Evolutionary conservation across 495 filamentous ascomycete genomes (phyloP), one percentile per base, ranked within the genome.

Genomic region (Parachaetomium inaequale): DNA sequence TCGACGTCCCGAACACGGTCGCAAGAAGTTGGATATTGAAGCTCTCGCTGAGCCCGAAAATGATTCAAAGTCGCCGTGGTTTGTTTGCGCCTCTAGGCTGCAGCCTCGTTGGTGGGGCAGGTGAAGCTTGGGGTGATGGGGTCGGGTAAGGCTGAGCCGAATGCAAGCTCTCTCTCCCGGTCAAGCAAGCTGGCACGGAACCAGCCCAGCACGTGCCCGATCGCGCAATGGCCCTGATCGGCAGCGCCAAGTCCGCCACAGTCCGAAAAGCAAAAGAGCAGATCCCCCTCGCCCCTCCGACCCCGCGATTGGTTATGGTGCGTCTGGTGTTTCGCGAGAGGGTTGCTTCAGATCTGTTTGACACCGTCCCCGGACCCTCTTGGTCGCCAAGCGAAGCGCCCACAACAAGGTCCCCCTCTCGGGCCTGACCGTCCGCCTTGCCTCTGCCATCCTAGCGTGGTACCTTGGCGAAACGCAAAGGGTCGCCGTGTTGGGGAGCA

Each of bases 51-150:
- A 43, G 36, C 23, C 8, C 17, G 7, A 19, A 23, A 42, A 1
- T 25, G 49, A 0, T 12, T 58, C 38, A 26, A 38, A n/a, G 50
- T 50, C 50, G 43, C 19, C 38, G 15, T 49, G 15, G 45, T 26
- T 26, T 4, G n/a, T 7, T 17, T 29, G 55, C 34, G 12, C 28
- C 10, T 54, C n/a, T 40, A 15, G 29, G 55, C 14, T 23, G 58
- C 38, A 61, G 63, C 63, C 63, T 65, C 56, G 63, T n/a, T 57
- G 53, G 45, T 59, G 53, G 54, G 58, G 58, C 55, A 25, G 23
- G 1, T 26, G 7, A 26, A 49, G 45, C 23, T 26, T 19, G 34
- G 61, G 38, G 56, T 23, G 7, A 5, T n/a, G 42, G 61, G 47
- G 62, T n/a, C 4, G 31, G 31, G 8, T 64, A 64, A 64, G 62